These are phyloP conservation scores for Exserohilum rostratum DNA, from an alignment of 2,329 filamentous ascomycete genomes.

Conservation along the genomic window DNA sequence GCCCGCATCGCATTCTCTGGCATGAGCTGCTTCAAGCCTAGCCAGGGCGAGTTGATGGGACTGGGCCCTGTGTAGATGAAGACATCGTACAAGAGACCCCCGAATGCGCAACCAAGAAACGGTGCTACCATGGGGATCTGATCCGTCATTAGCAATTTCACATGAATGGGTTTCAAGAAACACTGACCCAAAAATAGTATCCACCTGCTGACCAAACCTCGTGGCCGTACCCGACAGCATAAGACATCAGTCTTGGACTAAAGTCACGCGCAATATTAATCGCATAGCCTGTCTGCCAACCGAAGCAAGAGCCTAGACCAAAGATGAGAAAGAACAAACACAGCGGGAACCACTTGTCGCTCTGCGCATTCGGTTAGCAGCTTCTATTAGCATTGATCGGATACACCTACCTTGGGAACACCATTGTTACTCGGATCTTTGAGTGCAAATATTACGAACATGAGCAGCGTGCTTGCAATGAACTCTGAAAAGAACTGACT, in stretches of 20 bases:
- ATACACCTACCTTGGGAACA: constrained; percentile 30
- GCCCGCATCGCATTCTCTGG: constrained; percentile 29
- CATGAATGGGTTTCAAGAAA: not conserved
- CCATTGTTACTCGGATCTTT: constrained; percentile 60
- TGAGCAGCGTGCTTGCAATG: constrained; percentile 68
- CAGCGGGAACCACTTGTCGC: constrained; percentile 55
- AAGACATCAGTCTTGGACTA: constrained; percentile 69
- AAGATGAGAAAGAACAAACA: constrained; percentile 75
- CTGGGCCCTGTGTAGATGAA: constrained; percentile 71
- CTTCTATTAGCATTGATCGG: not conserved
- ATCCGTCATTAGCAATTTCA: not conserved
- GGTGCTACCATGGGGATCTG: constrained; percentile 75
- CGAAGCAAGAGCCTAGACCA: constrained; percentile 74
- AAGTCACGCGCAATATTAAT: constrained; percentile 78
- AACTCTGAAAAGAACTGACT: constrained; percentile 76
- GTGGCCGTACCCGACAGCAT: constrained; percentile 69
- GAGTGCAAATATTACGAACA: constrained; percentile 74
- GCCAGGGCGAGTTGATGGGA: constrained; percentile 70
- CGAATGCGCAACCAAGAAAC: constrained; percentile 60
- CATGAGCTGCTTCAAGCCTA: constrained; percentile 64
- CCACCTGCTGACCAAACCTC: constrained; percentile 70
- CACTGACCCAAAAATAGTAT: constrained; percentile 74
- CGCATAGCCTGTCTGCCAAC: constrained; percentile 78
- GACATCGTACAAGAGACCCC: constrained; percentile 40
- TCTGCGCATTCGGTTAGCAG: not conserved